phyloP scores from a whole-genome alignment of 768 basidiomycete species.

The Gymnopilus dilepis region DNA sequence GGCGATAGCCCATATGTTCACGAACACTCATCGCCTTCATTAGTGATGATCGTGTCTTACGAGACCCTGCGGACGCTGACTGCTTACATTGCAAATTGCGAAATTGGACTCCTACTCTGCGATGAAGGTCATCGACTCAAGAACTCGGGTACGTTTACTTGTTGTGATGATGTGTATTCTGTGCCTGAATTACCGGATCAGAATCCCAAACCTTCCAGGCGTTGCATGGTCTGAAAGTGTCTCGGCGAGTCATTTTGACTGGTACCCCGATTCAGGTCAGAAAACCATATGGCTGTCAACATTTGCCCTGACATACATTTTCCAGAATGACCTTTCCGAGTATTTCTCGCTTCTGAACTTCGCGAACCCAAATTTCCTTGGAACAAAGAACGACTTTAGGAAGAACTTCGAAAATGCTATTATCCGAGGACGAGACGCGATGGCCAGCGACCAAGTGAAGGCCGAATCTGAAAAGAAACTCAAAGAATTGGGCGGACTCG shows the following conservation, averaged over 20 bases:
- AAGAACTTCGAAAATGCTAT: conserved; percentile 96
- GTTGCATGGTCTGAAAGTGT: conserved; percentile 81
- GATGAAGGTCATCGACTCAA: conserved; percentile 98
- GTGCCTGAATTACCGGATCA: conserved; percentile 31
- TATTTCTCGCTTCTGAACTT: conserved; percentile 94
- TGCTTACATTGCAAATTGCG: conserved; percentile 75
- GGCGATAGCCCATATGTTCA: neutral
- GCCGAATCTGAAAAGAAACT: conserved; percentile 87
- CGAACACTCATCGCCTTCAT: neutral
- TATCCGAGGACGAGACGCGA: conserved; percentile 87
- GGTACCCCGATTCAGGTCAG: conserved; percentile 90
- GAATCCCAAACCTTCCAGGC: conserved; percentile 90
- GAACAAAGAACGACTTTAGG: conserved; percentile 87
- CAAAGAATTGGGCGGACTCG: conserved; percentile 86
- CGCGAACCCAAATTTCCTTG: conserved; percentile 90
- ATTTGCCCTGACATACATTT: conserved; percentile 1
- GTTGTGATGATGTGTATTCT: too few relatives aligned
- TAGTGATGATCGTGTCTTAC: conserved; percentile 99
- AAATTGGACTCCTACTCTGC: conserved; percentile 90
- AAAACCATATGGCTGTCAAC: conserved; percentile 4
- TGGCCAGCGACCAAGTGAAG: conserved; percentile 79
- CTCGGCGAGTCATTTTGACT: conserved; percentile 90
- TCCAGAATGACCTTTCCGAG: conserved; percentile 89
- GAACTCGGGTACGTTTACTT: conserved; percentile 91
- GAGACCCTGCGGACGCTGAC: conserved; percentile 89